Conservation (phyloP, 1,139 yeast species). For the Yamadazyma blattariae region DNA sequence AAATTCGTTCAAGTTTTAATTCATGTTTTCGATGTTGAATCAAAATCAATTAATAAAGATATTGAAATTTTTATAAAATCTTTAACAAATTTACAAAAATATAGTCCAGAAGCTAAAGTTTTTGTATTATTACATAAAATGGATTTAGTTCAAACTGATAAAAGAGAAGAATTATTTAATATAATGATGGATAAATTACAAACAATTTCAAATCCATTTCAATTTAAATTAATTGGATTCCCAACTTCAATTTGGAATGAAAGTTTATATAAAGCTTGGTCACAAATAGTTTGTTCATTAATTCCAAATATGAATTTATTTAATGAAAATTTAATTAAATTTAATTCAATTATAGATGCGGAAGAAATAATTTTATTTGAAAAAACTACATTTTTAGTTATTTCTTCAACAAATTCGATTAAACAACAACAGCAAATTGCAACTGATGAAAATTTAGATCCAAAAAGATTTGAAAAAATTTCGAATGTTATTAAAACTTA, state of each 20-base stretch:
- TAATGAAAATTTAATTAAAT: constrained; percentile 70
- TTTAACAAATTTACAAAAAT: constrained; percentile 75
- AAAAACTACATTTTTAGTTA: constrained; percentile 88
- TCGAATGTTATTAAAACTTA: constrained; percentile 92
- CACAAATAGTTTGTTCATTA: constrained; percentile 88
- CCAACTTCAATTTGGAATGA: constrained; percentile 99
- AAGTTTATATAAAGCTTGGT: constrained; percentile 94
- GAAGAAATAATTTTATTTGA: constrained; percentile 91
- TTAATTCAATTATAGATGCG: constrained; percentile 77
- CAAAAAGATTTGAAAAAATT: constrained; percentile 91
- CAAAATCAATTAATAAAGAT: constrained; percentile 88
- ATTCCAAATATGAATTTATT: constrained; percentile 88
- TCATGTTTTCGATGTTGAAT: constrained; percentile 94
- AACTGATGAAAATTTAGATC: constrained; percentile 51
- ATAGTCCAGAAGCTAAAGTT: constrained; percentile 87
- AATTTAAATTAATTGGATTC: constrained; percentile 80
- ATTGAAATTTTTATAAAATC: constrained; percentile 88
- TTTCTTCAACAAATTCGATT: constrained; percentile 62
- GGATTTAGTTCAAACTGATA: constrained; percentile 90
- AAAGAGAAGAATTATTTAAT: constrained; percentile 77
- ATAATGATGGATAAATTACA: constrained; percentile 83
- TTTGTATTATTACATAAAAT: constrained; percentile 91
- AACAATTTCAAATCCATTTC: constrained; percentile 73
- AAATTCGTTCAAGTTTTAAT: constrained; percentile 96
- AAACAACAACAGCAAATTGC: constrained; percentile 19